Percentiles rank a stretch among this genome's conserved stretches.
These are phyloP conservation scores for Digitaria exilis DNA, from an alignment of 202 grass and related monocot genomes.

Conservation along the genomic window DNA sequence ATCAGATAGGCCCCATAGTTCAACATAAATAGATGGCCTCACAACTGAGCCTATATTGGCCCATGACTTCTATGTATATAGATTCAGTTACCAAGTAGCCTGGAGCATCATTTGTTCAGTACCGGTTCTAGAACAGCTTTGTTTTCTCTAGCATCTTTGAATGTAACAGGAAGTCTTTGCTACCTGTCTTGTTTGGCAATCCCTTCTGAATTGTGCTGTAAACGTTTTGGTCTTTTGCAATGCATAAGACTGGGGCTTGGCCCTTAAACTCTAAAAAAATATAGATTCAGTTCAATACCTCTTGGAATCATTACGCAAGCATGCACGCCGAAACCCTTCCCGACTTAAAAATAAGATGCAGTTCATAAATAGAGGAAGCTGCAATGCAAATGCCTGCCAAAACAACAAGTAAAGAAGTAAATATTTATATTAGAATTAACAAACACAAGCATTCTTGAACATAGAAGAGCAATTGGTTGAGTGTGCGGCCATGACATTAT, in stretches of 20 bases:
- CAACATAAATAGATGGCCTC: conserved; percentile 22
- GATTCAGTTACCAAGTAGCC: no score
- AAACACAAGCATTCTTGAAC: conserved; percentile 17
- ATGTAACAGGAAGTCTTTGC: no score
- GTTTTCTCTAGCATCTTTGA: no score
- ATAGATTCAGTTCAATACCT: conserved; percentile 53
- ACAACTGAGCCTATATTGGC: background rate
- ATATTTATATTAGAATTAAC: conserved; percentile 10
- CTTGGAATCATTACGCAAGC: conserved; percentile 74
- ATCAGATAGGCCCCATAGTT: background rate
- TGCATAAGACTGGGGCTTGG: no score
- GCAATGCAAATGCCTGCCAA: conserved; percentile 82
- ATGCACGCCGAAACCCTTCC: conserved; percentile 95
- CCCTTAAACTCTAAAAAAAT: no score
- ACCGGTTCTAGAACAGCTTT: no score
- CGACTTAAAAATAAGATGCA: conserved; percentile 94
- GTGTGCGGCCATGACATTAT: background rate
- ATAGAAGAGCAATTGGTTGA: conserved; percentile 16
- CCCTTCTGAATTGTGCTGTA: no score
- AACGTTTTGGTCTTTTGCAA: no score
- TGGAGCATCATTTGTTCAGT: no score
- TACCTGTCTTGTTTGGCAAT: no score
- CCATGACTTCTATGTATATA: background rate
- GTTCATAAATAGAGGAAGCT: conserved; percentile 95
- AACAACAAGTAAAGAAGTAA: conserved; percentile 28